Evolutionary conservation across 305 asterid genomes (phyloP).

Genomic region (Fraxinus baroniana): DNA sequence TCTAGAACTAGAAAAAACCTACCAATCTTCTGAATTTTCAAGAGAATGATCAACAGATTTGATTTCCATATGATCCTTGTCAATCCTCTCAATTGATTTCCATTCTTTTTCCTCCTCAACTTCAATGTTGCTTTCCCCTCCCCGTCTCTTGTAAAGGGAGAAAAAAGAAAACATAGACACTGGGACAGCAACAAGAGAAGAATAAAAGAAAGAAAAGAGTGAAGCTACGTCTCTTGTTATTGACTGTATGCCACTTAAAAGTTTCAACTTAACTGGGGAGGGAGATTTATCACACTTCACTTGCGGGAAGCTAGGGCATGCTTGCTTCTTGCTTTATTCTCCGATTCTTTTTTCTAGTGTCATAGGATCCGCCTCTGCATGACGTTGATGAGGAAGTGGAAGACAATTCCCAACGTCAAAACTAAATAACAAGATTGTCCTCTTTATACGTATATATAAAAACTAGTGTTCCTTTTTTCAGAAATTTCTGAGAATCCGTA

Average conservation of each 20-base stretch:
- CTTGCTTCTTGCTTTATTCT: background rate
- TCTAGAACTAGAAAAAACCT: background rate
- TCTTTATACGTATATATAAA: background rate
- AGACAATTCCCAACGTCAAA: background rate
- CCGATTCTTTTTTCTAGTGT: background rate
- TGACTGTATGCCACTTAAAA: background rate
- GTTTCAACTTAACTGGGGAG: background rate
- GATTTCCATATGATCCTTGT: background rate
- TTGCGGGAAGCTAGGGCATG: background rate
- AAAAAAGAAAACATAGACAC: background rate
- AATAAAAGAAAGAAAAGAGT: background rate
- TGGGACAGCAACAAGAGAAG: background rate
- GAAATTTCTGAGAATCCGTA: background rate
- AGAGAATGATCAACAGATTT: background rate
- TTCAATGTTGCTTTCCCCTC: background rate
- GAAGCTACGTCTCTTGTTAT: background rate
- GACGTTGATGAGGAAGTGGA: background rate
- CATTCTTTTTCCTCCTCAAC: background rate
- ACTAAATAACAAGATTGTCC: background rate
- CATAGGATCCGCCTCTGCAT: background rate
- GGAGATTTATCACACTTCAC: background rate
- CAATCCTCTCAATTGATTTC: background rate
- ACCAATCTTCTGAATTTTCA: background rate
- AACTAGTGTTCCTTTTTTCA: background rate
- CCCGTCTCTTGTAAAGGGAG: background rate